phyloP scores from a whole-genome alignment of 1,284 basidiomycete species.

The Schizophyllum amplum region DNA sequence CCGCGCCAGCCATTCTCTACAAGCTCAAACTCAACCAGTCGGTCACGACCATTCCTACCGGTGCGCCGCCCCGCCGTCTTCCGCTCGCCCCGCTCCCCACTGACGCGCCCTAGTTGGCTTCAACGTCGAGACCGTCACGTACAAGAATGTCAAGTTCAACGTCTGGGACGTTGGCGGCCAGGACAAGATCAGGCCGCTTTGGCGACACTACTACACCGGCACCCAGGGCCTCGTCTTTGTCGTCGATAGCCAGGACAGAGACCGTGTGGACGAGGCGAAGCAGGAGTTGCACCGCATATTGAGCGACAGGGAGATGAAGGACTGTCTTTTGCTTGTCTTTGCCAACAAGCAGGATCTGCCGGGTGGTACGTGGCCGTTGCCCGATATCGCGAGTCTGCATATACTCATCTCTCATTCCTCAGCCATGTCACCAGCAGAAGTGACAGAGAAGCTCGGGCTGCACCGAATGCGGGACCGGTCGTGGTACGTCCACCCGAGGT shows the following conservation, averaged over 20 bases:
- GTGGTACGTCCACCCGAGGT: constrained; percentile 99
- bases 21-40: constrained; percentile 99
- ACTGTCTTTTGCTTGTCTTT: constrained; percentile 94
- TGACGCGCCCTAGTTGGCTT: constrained; percentile 65
- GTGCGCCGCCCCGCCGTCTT: constrained; percentile 34
- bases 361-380: constrained; percentile 59
- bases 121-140: constrained; percentile 99
- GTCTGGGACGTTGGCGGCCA: constrained; percentile 99
- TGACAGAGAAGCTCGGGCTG: constrained; percentile 95
- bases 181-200: constrained; percentile 97
- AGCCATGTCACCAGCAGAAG: constrained; percentile 99
- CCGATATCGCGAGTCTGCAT: constrained; percentile 3
- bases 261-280: constrained; percentile 94
- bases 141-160: constrained; percentile 99
- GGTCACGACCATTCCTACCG: constrained; percentile 98
- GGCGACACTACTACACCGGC: constrained; percentile 98
- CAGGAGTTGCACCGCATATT: constrained; percentile 96
- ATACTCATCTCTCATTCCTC: constrained; percentile 9
- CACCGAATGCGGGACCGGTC: constrained; percentile 95
- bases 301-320: constrained; percentile 97
- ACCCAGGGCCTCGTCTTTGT: constrained; percentile 99
- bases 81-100: constrained; percentile 4
- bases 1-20: constrained; percentile 85
- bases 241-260: constrained; percentile 85
- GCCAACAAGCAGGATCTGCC: constrained; percentile 99